A percentile compares a stretch with the other conserved stretches of the same genome.
These are phyloP conservation scores for Sophora flavescens DNA, from an alignment of 306 rosid species.

Conservation along the genomic window DNA sequence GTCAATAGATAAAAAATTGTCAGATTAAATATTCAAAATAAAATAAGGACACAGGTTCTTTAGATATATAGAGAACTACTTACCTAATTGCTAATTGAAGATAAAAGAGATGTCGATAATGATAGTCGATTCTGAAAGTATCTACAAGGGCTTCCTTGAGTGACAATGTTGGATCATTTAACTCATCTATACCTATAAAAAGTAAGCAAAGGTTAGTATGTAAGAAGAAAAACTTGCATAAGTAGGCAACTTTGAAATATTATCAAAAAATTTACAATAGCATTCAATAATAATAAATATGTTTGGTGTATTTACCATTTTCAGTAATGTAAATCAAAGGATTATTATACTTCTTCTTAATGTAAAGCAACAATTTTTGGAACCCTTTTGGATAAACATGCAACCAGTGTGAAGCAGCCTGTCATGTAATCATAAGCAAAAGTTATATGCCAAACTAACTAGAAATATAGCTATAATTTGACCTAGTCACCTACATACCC, in stretches of 20 bases:
- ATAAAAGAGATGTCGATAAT: slow-evolving; percentile 57
- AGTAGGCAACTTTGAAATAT: background rate
- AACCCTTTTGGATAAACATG: slow-evolving; percentile 63
- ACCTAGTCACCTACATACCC: slow-evolving; percentile 26
- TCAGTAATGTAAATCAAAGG: slow-evolving; percentile 69
- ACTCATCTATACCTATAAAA: slow-evolving; percentile 61
- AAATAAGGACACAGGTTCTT: background rate
- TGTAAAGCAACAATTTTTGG: slow-evolving; percentile 50
- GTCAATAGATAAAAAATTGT: background rate
- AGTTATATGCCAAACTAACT: background rate
- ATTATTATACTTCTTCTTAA: slow-evolving; percentile 54
- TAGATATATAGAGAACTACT: background rate
- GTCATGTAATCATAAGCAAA: background rate
- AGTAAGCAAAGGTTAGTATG: background rate
- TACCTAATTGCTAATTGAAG: slow-evolving; percentile 60
- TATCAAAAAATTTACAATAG: background rate
- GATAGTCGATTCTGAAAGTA: slow-evolving; percentile 54
- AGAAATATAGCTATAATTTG: background rate
- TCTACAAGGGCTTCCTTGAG: slow-evolving; percentile 58
- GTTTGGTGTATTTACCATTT: slow-evolving; percentile 55
- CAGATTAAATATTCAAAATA: background rate
- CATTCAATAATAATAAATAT: background rate
- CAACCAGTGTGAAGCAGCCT: slow-evolving; percentile 66
- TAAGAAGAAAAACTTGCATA: background rate
- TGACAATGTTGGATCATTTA: slow-evolving; percentile 51